Evolutionary conservation across 2,329 filamentous ascomycete species (phyloP), one percentile per base, ranked within the genome.

Genomic region (Endoconidiophora polonica): DNA sequence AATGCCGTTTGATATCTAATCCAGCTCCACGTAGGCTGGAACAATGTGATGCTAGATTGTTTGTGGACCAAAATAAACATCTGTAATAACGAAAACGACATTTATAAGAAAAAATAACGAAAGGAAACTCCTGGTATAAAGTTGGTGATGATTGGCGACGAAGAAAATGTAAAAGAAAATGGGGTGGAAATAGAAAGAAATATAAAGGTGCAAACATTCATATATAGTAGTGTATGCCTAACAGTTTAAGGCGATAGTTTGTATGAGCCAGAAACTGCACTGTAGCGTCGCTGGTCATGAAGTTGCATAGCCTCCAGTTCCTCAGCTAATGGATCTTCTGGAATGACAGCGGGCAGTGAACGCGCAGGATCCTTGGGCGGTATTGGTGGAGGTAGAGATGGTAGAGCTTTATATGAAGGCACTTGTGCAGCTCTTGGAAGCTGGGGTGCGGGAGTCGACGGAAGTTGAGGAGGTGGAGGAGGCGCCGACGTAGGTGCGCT

Each of bases 261-360:
- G 41, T 53, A 53, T n/a, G 48, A 29, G 10, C 38, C 33, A n/a
- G 51, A 50, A 18, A 46, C 6, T 12, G 37, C 33, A 18, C 51
- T 53, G 5, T 44, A 44, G 20, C 51, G 37, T 10, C 51, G 47
- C 40, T 42, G 38, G 5, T 44, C 23, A 16, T 16, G 24, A 16
- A 49, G 4, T 14, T 38, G 29, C n/a, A 48, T 45, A 26, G 45
- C 47, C 20, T 49, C 51, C 6, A 41, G 5, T 33, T 46, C 51
- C 29, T 53, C 51, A 18, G 40, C 51, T 24, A 50, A n/a, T 10
- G 51, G 51, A 26, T 53, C 51, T 20, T 53, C 51, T 20, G 36
- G 38, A 37, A 53, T 53, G 14, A 53, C 51, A 39, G 33, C 51
- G 23, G 44, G 51, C 26, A 53, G 10, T 10, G 41, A 48, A 14